These are phyloP conservation scores for Zoysia matrella DNA, from an alignment of 202 grass and related monocot genomes.

Conservation along the genomic window DNA sequence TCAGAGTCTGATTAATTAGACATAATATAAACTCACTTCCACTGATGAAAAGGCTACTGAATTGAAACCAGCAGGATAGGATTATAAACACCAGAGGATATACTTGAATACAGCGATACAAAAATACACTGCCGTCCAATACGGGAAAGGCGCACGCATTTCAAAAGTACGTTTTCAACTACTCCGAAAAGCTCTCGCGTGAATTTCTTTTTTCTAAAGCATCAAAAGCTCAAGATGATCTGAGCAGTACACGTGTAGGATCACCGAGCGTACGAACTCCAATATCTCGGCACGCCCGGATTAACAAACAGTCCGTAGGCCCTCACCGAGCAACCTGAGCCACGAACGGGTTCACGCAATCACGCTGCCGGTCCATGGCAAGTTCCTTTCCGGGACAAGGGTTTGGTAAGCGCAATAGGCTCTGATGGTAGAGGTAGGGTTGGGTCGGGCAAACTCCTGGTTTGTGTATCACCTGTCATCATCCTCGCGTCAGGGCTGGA, in stretches of 20 bases:
- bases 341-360: conserved; percentile 24
- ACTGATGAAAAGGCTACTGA: background rate
- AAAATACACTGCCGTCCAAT: background rate
- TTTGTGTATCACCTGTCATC: conserved; percentile 38
- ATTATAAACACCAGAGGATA: conserved; percentile 9
- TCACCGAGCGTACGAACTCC: conserved; percentile 1
- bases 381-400: conserved; percentile 56
- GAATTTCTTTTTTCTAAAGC: background rate
- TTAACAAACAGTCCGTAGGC: conserved; percentile 30
- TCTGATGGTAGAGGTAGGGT: conserved; percentile 20
- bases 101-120: background rate
- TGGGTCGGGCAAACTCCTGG: conserved; percentile 21
- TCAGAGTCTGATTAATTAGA: background rate
- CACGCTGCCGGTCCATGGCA: background rate
- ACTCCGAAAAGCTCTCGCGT: conserved; percentile 17
- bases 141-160: conserved; percentile 1
- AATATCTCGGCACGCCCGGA: conserved; percentile 16
- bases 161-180: background rate
- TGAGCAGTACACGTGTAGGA: conserved; percentile 40
- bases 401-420: conserved; percentile 61
- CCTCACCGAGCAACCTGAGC: conserved; percentile 40
- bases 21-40: background rate
- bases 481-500: background rate
- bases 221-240: conserved; percentile 7
- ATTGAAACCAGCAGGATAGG: conserved; percentile 1